These are phyloP conservation scores for Diutina scorzettiae DNA, from an alignment of 1,139 yeast species.

Conservation along the genomic window DNA sequence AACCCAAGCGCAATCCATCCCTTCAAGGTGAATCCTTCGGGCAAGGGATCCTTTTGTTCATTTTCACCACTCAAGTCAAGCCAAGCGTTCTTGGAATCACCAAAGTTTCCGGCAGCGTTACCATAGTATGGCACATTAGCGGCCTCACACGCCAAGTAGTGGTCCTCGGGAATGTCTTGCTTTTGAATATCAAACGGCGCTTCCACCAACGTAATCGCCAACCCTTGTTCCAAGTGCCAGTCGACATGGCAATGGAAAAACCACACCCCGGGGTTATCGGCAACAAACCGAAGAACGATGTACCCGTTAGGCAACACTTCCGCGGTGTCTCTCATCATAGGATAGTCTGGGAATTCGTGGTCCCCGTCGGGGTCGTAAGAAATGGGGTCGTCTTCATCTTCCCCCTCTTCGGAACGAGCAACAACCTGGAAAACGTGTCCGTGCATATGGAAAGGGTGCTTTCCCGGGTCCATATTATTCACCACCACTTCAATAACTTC, in stretches of 20 bases:
- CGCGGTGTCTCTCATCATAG: conserved; percentile 56
- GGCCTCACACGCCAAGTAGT: conserved; percentile 46
- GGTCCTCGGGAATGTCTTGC: conserved; percentile 28
- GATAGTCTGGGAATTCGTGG: conserved; percentile 49
- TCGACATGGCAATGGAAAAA: conserved; percentile 91
- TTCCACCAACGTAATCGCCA: conserved; percentile 61
- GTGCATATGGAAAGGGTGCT: conserved; percentile 89
- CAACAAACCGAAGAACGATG: conserved; percentile 53
- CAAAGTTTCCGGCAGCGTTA: conserved; percentile 57
- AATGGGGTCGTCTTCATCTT: conserved; percentile 41
- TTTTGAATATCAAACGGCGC: conserved; percentile 47
- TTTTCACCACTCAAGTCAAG: conserved; percentile 46
- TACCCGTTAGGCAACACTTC: conserved; percentile 55
- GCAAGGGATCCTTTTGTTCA: conserved; percentile 43
- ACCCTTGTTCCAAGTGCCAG: conserved; percentile 88
- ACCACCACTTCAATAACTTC: conserved; percentile 62
- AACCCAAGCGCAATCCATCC: conserved; percentile 54
- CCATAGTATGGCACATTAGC: conserved; percentile 40
- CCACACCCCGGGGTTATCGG: conserved; percentile 89
- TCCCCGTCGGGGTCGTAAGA: conserved; percentile 37
- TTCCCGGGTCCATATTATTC: conserved; percentile 70
- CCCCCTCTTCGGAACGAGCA: conserved; percentile 41
- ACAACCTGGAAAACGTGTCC: conserved; percentile 76
- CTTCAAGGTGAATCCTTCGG: conserved; percentile 55
- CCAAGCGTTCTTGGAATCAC: conserved; percentile 24